Percentiles rank a stretch among this genome's conserved stretches.
phyloP scores from a whole-genome alignment of 75 land plant genomes.

The Picea sitchensis region DNA sequence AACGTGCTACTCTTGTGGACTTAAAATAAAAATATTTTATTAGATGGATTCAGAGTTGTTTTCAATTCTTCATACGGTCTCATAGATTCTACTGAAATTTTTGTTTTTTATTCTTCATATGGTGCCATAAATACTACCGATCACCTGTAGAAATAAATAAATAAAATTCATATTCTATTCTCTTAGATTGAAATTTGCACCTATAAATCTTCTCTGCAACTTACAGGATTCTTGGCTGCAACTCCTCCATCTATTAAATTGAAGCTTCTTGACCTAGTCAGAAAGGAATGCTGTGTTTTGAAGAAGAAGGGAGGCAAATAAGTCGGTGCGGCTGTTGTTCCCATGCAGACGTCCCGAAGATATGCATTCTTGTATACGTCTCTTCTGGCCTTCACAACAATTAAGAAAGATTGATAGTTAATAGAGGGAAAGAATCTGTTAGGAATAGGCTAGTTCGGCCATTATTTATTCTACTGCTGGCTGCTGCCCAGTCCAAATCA shows the following conservation, averaged over 20 bases:
- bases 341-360: background rate
- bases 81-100: too few relatives aligned
- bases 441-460: too few relatives aligned
- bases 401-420: too few relatives aligned
- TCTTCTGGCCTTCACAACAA: background rate
- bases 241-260: conserved; percentile 53
- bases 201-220: too few relatives aligned
- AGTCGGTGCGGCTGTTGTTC: conserved; percentile 50
- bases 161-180: background rate
- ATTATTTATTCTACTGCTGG: too few relatives aligned
- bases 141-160: background rate
- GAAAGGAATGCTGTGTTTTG: background rate
- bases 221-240: conserved; percentile 54
- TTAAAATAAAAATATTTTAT: too few relatives aligned
- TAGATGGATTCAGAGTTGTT: too few relatives aligned
- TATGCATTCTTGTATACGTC: background rate
- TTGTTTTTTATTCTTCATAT: background rate
- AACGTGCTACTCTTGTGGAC: too few relatives aligned
- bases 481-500: too few relatives aligned
- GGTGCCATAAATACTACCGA: background rate
- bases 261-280: conserved; percentile 4
- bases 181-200: background rate
- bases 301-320: conserved; percentile 36
- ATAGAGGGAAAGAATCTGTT: too few relatives aligned
- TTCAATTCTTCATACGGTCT: too few relatives aligned